phyloP scores from a whole-genome alignment of 352 stramenopile genomes.

The Globisporangium camurandrum region DNA sequence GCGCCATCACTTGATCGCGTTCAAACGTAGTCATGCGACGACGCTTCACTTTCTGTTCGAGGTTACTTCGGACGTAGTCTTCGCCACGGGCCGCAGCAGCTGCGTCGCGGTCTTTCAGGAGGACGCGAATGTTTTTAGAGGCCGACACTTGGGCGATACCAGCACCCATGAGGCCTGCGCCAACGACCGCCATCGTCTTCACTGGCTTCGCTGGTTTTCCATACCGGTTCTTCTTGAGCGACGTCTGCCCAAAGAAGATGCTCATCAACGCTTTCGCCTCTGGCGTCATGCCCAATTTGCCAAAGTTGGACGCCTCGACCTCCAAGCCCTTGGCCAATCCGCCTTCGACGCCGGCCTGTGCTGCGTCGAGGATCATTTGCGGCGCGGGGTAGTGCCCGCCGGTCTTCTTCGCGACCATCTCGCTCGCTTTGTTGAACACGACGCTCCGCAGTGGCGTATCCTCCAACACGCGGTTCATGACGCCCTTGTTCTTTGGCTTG shows the following conservation, averaged over 20 bases:
- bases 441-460: conserved; percentile 90
- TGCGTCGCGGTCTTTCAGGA: conserved; percentile 95
- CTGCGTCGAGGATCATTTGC: conserved; percentile 90
- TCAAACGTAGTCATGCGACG: conserved; percentile 91
- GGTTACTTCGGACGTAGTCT: conserved; percentile 92
- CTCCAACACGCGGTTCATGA: conserved; percentile 90
- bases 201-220: conserved; percentile 80
- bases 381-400: conserved; percentile 95
- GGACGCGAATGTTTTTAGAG: conserved; percentile 91
- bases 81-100: conserved; percentile 74
- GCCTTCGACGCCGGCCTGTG: conserved; percentile 84
- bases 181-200: conserved; percentile 94
- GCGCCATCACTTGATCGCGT: conserved; percentile 86
- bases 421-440: conserved; percentile 93
- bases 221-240: conserved; percentile 97
- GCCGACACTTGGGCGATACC: conserved; percentile 96
- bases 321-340: conserved; percentile 79
- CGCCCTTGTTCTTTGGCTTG: conserved; percentile 86
- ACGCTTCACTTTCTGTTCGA: conserved; percentile 93
- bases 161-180: conserved; percentile 97
- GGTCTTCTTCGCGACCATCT: conserved; percentile 97
- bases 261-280: conserved; percentile 95
- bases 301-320: conserved; percentile 93
- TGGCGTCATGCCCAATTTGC: conserved; percentile 92
- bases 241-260: conserved; percentile 97